Evolutionary conservation across 768 basidiomycete species (phyloP), one percentile per base, ranked within the genome.

Genomic region (Austroboletus festivus): DNA sequence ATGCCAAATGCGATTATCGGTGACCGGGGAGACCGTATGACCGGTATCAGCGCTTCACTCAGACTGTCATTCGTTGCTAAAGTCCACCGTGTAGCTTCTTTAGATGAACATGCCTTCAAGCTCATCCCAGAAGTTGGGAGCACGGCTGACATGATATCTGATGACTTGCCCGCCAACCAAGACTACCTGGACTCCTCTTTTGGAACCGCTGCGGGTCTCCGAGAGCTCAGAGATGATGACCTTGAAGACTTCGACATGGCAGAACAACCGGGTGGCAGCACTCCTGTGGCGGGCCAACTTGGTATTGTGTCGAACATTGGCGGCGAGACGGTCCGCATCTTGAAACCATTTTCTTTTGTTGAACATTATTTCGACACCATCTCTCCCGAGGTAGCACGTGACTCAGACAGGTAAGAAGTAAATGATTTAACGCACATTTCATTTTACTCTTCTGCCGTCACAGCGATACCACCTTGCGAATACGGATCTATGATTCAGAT

Each of bases 141-240:
- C 10, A 78, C 83, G 9, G 84, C 89, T 13, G 95, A 97, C 66
- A 83, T 96, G 82, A 85, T 98, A 48, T 73, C 75, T 26, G 95
- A 98, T 58, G 93, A 98, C 63, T 72, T 98, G 9, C 95, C 95
- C 0, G 86, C 77, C 19, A 95, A 98, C 64, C 69, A 76, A 40
- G 89, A 93, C 60, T 98, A 94, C 60, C 73, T 98, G 39, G 90
- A 93, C 54, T 81, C 79, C 44, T 86, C 89, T 3, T 89, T 90
- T 54, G 84, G 86, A 34, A 71, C 87, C 20, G 83, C 89, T 16
- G 86, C 83, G 5, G 90, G 90, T 13, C 70, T 91, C 16, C 77
- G 81, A 43, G 86, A 83, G 61, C 73, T 87, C 43, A 73, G 75
- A 24, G 87, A 88, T 47, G 86, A 89, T 39, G 86, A 86, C 51